phyloP scores from a whole-genome alignment of 2,329 filamentous ascomycete species.

The Clonostachys chloroleuca region DNA sequence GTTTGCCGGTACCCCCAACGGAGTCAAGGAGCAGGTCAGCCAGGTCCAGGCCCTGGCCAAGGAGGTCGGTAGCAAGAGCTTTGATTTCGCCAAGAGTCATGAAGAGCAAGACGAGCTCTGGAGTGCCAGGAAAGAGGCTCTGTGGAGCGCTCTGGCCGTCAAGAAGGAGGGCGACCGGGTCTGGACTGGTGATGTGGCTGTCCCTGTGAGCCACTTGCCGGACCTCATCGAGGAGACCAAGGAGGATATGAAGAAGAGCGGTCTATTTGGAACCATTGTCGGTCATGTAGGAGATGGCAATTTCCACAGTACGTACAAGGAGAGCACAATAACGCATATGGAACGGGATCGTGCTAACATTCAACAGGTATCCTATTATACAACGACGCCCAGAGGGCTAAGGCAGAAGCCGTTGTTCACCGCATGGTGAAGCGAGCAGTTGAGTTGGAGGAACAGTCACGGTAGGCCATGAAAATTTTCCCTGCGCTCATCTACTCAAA shows the following conservation, averaged over 20 bases:
- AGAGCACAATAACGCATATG: too few relatives aligned
- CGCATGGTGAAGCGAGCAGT: slow-evolving; percentile 83
- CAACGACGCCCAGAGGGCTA: slow-evolving; percentile 61
- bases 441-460: slow-evolving; percentile 80
- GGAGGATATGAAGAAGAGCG: slow-evolving; percentile 34
- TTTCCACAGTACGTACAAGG: slow-evolving; percentile 49
- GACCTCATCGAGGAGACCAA: slow-evolving; percentile 73
- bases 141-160: slow-evolving; percentile 75
- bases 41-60: slow-evolving; percentile 62
- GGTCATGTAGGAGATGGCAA: slow-evolving; percentile 77
- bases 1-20: slow-evolving; percentile 65
- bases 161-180: slow-evolving; percentile 64
- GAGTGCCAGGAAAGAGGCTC: slow-evolving; percentile 78
- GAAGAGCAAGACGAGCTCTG: slow-evolving; percentile 75
- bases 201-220: slow-evolving; percentile 70
- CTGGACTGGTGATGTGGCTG: slow-evolving; percentile 84
- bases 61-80: slow-evolving; percentile 57
- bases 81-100: slow-evolving; percentile 70
- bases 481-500: neutral
- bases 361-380: slow-evolving; percentile 47
- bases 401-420: slow-evolving; percentile 69
- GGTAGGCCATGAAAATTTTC: slow-evolving; percentile 23
- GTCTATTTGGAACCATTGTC: slow-evolving; percentile 48
- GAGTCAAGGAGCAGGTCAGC: slow-evolving; percentile 74
- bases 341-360: slow-evolving; percentile 6